Conservation (phyloP, 345 rosid genomes). For the Gossypium australe region DNA sequence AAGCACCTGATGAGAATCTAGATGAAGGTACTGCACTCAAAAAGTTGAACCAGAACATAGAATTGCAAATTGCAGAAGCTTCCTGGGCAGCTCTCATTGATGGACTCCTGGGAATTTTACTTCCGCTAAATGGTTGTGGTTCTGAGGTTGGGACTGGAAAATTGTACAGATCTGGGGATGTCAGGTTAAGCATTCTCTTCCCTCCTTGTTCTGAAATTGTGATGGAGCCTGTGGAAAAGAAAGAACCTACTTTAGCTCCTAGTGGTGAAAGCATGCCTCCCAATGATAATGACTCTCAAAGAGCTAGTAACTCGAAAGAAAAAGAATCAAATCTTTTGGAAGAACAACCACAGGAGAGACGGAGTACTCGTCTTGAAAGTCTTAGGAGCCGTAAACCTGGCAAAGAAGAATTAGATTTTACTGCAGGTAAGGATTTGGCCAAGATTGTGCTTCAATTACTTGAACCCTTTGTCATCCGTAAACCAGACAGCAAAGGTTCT, state of each 20-base stretch:
- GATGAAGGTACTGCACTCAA: conserved; percentile 46
- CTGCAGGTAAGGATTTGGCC: conserved; percentile 51
- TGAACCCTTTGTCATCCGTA: conserved; percentile 54
- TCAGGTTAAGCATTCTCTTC: conserved; percentile 48
- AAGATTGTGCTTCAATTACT: conserved; percentile 62
- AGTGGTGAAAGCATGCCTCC: conserved; percentile 35
- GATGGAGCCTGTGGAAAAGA: conserved; percentile 37
- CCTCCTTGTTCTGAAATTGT: conserved; percentile 38
- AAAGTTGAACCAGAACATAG: conserved; percentile 49
- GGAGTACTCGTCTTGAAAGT: conserved; percentile 95
- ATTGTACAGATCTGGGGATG: conserved; percentile 59
- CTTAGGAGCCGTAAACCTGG: conserved; percentile 92
- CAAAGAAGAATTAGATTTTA: conserved; percentile 74
- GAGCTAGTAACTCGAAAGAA: conserved; percentile 40
- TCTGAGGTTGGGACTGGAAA: conserved; percentile 29
- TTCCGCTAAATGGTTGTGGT: conserved; percentile 37
- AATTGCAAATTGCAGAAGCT: conserved; percentile 52
- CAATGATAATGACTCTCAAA: conserved; percentile 44
- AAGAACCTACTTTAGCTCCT: conserved; percentile 27
- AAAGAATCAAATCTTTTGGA: conserved; percentile 44
- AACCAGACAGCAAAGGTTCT: conserved; percentile 29
- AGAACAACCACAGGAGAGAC: conserved; percentile 91
- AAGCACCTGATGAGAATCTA: conserved; percentile 46
- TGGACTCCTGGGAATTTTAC: conserved; percentile 62
- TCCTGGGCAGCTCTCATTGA: conserved; percentile 69